Conservation (phyloP, 345 rosid genomes). For the Populus euphratica region DNA sequence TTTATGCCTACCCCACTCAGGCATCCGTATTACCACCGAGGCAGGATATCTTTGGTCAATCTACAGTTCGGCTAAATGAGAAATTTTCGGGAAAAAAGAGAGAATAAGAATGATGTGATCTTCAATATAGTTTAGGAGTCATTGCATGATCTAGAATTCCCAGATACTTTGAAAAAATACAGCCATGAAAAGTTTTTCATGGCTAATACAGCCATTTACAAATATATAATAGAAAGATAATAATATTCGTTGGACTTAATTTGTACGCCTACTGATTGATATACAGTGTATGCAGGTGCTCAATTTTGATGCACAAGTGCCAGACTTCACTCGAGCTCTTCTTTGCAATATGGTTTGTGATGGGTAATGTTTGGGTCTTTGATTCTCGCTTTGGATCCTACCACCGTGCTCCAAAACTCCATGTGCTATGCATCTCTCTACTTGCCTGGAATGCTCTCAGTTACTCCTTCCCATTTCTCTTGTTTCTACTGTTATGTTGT, state of each 20-base stretch:
- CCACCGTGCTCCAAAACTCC: conserved; percentile 76
- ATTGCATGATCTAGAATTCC: not conserved
- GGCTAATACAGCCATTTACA: not conserved
- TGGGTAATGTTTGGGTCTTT: conserved; percentile 97
- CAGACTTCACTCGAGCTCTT: conserved; percentile 87
- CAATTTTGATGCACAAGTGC: conserved; percentile 88
- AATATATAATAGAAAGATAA: too few species aligned
- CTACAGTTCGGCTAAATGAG: too few species aligned
- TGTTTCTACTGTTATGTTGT: conserved; percentile 86
- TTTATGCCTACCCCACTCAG: too few species aligned
- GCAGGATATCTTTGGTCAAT: too few species aligned
- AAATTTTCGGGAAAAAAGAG: too few species aligned
- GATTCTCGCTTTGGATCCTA: conserved; percentile 87
- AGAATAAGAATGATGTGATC: too few species aligned
- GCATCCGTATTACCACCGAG: too few species aligned
- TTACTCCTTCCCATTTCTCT: conserved; percentile 85
- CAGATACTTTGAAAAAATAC: not conserved
- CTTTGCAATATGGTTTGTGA: conserved; percentile 99
- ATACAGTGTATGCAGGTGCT: conserved; percentile 39
- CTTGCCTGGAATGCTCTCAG: conserved; percentile 90
- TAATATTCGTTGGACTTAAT: too few species aligned
- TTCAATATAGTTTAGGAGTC: too few species aligned
- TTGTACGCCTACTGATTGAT: conserved; percentile 5
- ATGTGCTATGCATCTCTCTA: conserved; percentile 78
- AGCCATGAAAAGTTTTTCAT: not conserved